Evolutionary conservation across 2,329 filamentous ascomycete species (phyloP).

Genomic region (Microdochium nivale): DNA sequence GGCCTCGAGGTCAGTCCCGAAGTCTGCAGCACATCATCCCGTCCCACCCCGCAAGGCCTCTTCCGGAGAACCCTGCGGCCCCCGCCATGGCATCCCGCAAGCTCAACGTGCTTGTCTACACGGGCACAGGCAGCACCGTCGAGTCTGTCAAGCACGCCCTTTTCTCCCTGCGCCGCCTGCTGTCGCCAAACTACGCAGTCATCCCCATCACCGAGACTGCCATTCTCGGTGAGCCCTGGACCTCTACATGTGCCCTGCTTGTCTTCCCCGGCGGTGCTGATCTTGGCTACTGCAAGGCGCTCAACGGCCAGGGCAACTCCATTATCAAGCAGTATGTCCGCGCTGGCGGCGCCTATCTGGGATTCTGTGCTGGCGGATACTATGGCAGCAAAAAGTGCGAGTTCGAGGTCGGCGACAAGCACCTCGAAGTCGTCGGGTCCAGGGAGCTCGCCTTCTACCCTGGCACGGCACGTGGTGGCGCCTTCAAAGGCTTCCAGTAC

Average conservation of each 20-base stretch:
- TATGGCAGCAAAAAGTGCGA: constrained; percentile 77
- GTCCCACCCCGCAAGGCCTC: not conserved
- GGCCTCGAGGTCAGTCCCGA: no score
- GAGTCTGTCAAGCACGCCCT: constrained; percentile 88
- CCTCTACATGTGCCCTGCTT: constrained; percentile 74
- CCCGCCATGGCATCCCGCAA: constrained; percentile 55
- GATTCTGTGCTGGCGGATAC: constrained; percentile 91
- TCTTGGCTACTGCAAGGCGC: constrained; percentile 75
- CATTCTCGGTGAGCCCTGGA: constrained; percentile 88
- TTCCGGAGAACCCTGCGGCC: not conserved
- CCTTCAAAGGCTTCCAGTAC: constrained; percentile 86
- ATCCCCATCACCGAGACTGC: constrained; percentile 72
- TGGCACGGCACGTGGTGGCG: constrained; percentile 74
- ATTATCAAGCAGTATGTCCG: constrained; percentile 80
- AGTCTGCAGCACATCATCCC: no score
- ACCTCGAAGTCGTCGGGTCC: constrained; percentile 76
- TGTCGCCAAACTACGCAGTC: constrained; percentile 88
- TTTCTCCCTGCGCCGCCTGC: constrained; percentile 74
- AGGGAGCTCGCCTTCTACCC: constrained; percentile 86
- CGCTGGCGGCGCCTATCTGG: constrained; percentile 75
- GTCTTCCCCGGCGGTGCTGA: constrained; percentile 95
- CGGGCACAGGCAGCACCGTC: constrained; percentile 79
- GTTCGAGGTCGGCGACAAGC: constrained; percentile 78
- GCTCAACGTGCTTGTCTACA: constrained; percentile 90
- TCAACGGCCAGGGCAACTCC: constrained; percentile 84